Evolutionary conservation across 1,284 basidiomycete genomes (phyloP).

Genomic region (Cryptococcus sp.): DNA sequence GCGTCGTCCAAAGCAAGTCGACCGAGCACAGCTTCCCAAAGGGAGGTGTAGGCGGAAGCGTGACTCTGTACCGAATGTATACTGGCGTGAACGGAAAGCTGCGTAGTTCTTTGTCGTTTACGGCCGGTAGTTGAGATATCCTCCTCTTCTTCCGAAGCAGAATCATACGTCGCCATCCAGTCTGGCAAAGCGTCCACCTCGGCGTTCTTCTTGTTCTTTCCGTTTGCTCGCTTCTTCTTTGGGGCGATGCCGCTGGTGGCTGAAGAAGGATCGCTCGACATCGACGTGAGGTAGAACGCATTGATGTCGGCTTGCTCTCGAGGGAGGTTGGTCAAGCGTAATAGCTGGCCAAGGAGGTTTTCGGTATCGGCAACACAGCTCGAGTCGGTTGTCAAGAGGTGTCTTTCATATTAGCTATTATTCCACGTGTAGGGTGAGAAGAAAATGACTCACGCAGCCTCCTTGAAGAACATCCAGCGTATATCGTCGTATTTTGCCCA

Average conservation of each 20-base stretch:
- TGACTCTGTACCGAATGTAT: slow-evolving; percentile 33
- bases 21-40: slow-evolving; percentile 35
- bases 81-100: slow-evolving; percentile 30
- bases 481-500: slow-evolving; percentile 60
- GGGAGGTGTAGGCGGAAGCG: slow-evolving; percentile 26
- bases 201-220: slow-evolving; percentile 10
- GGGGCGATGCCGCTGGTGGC: slow-evolving; percentile 14
- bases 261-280: slow-evolving; percentile 54
- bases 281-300: slow-evolving; percentile 74
- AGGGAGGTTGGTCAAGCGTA: slow-evolving; percentile 76
- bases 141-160: slow-evolving; percentile 45
- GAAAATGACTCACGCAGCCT: slow-evolving; percentile 59
- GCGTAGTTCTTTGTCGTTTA: slow-evolving; percentile 34
- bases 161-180: slow-evolving; percentile 47
- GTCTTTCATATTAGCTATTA: not conserved
- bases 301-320: slow-evolving; percentile 68
- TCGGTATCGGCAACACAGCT: slow-evolving; percentile 35
- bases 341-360: slow-evolving; percentile 71
- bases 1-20: slow-evolving; percentile 20
- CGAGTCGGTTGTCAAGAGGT: slow-evolving; percentile 1
- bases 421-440: not conserved
- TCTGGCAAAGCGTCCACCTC: slow-evolving; percentile 39
- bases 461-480: slow-evolving; percentile 87
- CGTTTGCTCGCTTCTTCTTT: slow-evolving; percentile 13
- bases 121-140: slow-evolving; percentile 37